Percentiles rank a stretch among this genome's conserved stretches.
Evolutionary conservation across 2,329 filamentous ascomycete genomes (phyloP).

Genomic region (Blumeriella jaapii): DNA sequence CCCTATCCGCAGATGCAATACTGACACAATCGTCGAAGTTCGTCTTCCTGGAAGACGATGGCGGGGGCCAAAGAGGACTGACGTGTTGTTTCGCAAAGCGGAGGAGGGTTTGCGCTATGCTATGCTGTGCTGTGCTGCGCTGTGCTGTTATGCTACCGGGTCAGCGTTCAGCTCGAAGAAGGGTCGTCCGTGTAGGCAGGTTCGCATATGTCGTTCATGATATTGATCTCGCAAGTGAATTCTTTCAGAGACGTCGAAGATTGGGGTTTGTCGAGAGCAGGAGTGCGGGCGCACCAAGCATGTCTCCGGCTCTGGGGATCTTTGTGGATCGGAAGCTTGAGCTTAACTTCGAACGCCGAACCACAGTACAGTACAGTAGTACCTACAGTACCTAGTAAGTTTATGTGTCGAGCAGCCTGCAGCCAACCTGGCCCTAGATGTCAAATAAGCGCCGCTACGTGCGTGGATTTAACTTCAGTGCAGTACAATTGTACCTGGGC

Average conservation of each 20-base stretch:
- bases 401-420: slow-evolving; percentile 12
- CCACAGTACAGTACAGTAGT: too few species aligned
- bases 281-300: slow-evolving; percentile 4
- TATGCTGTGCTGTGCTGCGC: too few species aligned
- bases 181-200: slow-evolving; percentile 10
- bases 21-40: background rate
- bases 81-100: slow-evolving; percentile 9
- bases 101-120: too few species aligned
- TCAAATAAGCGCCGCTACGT: slow-evolving; percentile 13
- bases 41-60: slow-evolving; percentile 3
- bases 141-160: slow-evolving; percentile 3
- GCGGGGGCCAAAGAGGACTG: slow-evolving; percentile 7
- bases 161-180: slow-evolving; percentile 11
- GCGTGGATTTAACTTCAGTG: too few species aligned
- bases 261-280: slow-evolving; percentile 1
- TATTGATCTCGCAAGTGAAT: too few species aligned
- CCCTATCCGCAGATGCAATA: slow-evolving; percentile 14
- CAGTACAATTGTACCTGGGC: too few species aligned
- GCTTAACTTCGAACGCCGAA: slow-evolving; percentile 7
- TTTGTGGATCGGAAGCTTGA: slow-evolving; percentile 6
- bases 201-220: slow-evolving; percentile 17
- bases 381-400: too few species aligned
- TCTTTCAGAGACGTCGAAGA: slow-evolving; percentile 2
- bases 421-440: slow-evolving; percentile 13
- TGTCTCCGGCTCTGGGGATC: slow-evolving; percentile 8